Base-by-base conservation (phyloP, 164 flowering plant genomes). In the Chimonanthus praecox region DNA sequence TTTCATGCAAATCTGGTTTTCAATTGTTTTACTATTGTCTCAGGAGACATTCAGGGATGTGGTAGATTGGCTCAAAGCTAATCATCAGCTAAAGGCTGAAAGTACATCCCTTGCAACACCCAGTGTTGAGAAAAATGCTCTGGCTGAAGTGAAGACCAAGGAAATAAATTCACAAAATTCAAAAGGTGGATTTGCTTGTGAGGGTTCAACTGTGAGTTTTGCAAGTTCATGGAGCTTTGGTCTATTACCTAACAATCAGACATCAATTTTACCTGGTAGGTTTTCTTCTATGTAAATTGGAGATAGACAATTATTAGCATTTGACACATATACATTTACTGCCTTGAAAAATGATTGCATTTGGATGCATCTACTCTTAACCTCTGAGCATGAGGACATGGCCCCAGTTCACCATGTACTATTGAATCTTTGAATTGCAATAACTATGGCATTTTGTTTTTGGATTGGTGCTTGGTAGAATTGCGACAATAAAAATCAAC, bases 21-120 rank as follows among this genome's bases (percentile, higher is more conserved):
- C 33, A 33, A 33, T 33, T 33, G 1, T 33, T 64, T 58, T 76
- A 43, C 47, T 58, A 7, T 75, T 16, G 49, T 65, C 76, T 72
- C 80, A 93, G 99, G 99, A 86, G 43, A 92, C 88, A 77, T 93
- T 89, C 74, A 83, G 86, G 76, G 99, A 95, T 75, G 92, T 95
- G 64, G 97, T 93, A 48, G 86, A 82, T 61, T 93, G 98, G 97
- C 85, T 93, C 58, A 92, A 85, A 85, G 89, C 86, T 77, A 92
- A 92, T 82, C 33, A 33, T 81, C 87, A 48, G 78, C 54, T 64
- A 33, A 88, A 83, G 69, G 87, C 83, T 64, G 89, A 80, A 73
- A 83, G 62, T 75, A 50, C 46, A 3, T 65, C 83, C 67, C 67
- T 73, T 64, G 70, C 71, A 9, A 66, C 80, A 54, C 74, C 70